These are phyloP conservation scores for Fragaria iinumae DNA, from an alignment of 306 rosid species.

Conservation along the genomic window DNA sequence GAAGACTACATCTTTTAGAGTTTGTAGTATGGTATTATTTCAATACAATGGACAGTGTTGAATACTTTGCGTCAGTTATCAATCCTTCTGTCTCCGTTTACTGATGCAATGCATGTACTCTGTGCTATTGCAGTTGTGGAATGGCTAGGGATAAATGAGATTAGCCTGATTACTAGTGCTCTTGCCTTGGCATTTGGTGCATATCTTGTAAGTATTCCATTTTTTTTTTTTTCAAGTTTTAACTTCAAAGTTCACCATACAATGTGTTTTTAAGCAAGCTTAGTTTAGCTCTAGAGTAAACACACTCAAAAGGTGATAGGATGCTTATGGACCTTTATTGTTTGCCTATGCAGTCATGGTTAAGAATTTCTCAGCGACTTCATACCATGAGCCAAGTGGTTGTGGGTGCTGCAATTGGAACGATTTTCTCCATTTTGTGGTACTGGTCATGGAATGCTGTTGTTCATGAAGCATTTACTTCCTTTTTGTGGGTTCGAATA, in stretches of 20 bases:
- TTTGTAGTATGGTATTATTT: background rate
- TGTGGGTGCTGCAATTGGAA: constrained; percentile 71
- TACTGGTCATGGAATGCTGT: constrained; percentile 63
- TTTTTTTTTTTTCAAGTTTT: background rate
- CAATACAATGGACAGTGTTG: background rate
- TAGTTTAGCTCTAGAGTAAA: background rate
- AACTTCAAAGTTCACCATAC: constrained; percentile 7
- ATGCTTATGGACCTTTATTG: constrained; percentile 21
- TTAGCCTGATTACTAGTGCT: constrained; percentile 39
- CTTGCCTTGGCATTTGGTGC: constrained; percentile 55
- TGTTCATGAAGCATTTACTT: constrained; percentile 49
- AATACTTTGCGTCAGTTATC: background rate
- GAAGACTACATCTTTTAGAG: background rate
- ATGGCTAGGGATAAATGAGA: constrained; percentile 60
- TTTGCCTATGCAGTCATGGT: constrained; percentile 63
- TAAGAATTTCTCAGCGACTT: constrained; percentile 69
- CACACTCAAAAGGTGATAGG: background rate
- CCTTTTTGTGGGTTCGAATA: constrained; percentile 53
- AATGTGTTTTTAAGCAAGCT: background rate
- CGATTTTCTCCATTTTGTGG: constrained; percentile 51
- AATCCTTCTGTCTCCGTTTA: constrained; percentile 5
- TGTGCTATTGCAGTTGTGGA: constrained; percentile 56
- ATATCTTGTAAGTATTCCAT: constrained; percentile 64
- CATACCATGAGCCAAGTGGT: constrained; percentile 77
- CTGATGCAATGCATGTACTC: constrained; percentile 2